These are phyloP conservation scores for Mayamaea pseudoterrestris DNA, from an alignment of 108 stramenopile species.

Conservation along the genomic window DNA sequence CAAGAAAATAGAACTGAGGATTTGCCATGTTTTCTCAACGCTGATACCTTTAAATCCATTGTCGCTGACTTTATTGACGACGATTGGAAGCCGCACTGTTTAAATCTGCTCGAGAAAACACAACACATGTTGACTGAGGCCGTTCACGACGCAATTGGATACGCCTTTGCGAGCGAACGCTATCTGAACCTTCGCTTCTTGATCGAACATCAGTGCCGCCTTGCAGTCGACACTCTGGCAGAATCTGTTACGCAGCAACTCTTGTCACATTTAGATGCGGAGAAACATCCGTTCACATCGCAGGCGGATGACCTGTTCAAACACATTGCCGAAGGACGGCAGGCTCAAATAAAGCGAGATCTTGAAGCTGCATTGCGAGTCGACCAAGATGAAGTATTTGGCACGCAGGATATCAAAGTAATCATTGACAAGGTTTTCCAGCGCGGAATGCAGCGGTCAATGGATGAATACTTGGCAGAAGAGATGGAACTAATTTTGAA, in stretches of 20 bases:
- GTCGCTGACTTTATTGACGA: constrained; percentile 45
- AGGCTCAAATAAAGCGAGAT: constrained; percentile 30
- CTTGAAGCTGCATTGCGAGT: constrained; percentile 26
- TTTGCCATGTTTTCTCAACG: constrained; percentile 54
- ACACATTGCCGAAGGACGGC: constrained; percentile 33
- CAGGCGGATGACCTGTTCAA: constrained; percentile 39
- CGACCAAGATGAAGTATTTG: constrained; percentile 21
- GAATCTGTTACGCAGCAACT: constrained; percentile 22
- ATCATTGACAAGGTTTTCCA: constrained; percentile 44
- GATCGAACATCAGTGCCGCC: constrained; percentile 11
- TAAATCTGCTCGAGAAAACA: constrained; percentile 20
- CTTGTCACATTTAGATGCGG: constrained; percentile 30
- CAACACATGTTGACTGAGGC: constrained; percentile 6
- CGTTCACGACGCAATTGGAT: constrained; percentile 5
- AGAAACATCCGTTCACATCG: constrained; percentile 53
- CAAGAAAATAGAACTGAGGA: constrained; percentile 42
- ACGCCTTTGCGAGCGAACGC: not conserved
- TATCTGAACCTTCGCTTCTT: constrained; percentile 12
- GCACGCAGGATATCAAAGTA: constrained; percentile 22
- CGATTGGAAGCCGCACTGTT: constrained; percentile 46
- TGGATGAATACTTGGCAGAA: constrained; percentile 46
- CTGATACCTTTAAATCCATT: constrained; percentile 45
- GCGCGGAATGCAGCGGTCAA: constrained; percentile 26
- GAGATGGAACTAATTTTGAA: constrained; percentile 57
- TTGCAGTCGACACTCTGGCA: constrained; percentile 15